phyloP scores from a whole-genome alignment of 1,284 basidiomycete species.

The Irpex rosettiformis region DNA sequence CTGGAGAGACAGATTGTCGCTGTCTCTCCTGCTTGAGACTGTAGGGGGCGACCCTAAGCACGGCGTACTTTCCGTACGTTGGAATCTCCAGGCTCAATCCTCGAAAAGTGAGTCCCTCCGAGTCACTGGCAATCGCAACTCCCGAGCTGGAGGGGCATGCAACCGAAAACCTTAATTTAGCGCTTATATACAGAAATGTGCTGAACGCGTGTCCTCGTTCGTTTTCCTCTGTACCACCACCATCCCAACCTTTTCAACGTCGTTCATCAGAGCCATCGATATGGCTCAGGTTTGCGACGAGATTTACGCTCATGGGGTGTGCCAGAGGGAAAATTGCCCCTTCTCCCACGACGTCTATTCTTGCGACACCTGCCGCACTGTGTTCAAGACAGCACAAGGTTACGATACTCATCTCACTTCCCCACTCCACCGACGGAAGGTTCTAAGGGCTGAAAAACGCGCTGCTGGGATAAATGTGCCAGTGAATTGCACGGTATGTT shows the following conservation, averaged over 20 bases:
- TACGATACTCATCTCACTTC: background rate
- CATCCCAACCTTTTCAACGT: background rate
- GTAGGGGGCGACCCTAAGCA: too few species aligned
- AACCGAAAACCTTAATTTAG: background rate
- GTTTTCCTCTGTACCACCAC: background rate
- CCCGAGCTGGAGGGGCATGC: too few species aligned
- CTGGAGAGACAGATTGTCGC: too few species aligned
- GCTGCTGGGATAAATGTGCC: background rate
- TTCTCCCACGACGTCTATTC: background rate
- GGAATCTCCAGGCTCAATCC: too few species aligned
- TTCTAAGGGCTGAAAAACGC: background rate
- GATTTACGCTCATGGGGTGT: background rate
- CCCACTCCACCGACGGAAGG: background rate
- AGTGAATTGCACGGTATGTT: constrained; percentile 7
- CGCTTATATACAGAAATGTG: background rate
- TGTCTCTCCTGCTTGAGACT: too few species aligned
- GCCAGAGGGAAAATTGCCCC: background rate
- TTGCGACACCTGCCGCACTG: background rate
- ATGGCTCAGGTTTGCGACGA: background rate
- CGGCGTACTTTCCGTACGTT: too few species aligned
- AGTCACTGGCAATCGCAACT: too few species aligned
- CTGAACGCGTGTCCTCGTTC: background rate
- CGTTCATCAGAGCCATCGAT: background rate
- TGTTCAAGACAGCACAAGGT: background rate
- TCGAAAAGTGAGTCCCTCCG: too few species aligned